Evolutionary conservation across 805 yeast species (phyloP), one percentile per base, ranked within the genome.

Genomic region (Wickerhamomyces alni): DNA sequence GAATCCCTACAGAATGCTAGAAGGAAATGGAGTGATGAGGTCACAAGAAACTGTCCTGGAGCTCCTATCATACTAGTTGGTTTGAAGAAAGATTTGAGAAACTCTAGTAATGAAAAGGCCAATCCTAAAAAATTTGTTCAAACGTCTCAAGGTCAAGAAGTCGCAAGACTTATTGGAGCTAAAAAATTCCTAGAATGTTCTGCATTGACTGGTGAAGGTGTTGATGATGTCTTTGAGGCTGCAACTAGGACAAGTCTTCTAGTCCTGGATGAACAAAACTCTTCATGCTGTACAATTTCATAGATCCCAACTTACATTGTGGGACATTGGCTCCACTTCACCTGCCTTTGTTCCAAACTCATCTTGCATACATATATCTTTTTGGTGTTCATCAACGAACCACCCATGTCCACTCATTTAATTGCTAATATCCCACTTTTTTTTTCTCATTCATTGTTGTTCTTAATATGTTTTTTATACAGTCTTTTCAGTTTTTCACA

Each of bases 121-220:
- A 48, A 57, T 46, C 58, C 65, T 34, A 53, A 61, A 31, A 63
- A 66, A 46, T 74, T 67, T 48, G 86, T 85, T 19, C 77, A 74
- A 51, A 50, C 52, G 5, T 22, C 41, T 12, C 75, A 73, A 46
- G 97, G 84, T 5, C 82, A 81, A 48, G 68, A 67, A 36, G 83
- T 80, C 19, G 95, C 96, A 0, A 71, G 71, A 40, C 74, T 75
- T 40, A 83, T 89, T 30, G 95, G 95, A 5, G 96, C 96, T 1
- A 79, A 82, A 46, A 73, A 69, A 45, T 89, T 86, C 57, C 63
- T 89, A 55, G 96, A 89, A 54, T 87, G 96, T 56, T 84, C 95
- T 35, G 87, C 97, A 1, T 66, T 89, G 48, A 86, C 95, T 2
- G 97, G 97, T 5, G 95, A 87, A 57, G 95, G 95, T 11, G 97